Percentiles rank a stretch among this genome's conserved stretches.
These are phyloP conservation scores for Geotrichum cucujoidarum DNA, from an alignment of 1,139 yeast genomes.

Conservation along the genomic window DNA sequence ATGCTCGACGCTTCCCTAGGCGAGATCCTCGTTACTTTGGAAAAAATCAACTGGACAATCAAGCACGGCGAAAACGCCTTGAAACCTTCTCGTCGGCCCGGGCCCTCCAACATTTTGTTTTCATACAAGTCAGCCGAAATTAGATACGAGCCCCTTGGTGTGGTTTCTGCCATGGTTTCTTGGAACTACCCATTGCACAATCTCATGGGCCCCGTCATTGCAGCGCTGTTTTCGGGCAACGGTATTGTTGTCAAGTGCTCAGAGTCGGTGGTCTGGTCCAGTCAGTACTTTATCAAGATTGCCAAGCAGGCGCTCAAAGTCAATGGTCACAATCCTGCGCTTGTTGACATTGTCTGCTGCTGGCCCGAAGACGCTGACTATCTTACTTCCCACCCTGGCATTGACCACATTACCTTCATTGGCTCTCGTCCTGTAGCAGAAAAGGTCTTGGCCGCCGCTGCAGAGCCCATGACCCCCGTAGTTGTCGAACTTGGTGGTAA, in stretches of 20 bases:
- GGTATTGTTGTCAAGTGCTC: conserved; percentile 89
- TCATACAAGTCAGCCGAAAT: conserved; percentile 84
- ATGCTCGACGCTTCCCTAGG: conserved; percentile 96
- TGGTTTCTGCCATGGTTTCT: conserved; percentile 84
- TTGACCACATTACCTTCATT: conserved; percentile 85
- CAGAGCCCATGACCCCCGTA: conserved; percentile 80
- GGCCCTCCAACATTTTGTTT: conserved; percentile 81
- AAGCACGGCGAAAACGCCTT: conserved; percentile 73
- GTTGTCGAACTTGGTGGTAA: conserved; percentile 96
- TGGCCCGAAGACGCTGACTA: conserved; percentile 85
- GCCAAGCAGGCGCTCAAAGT: conserved; percentile 65
- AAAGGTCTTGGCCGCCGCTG: conserved; percentile 74
- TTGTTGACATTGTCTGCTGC: conserved; percentile 72
- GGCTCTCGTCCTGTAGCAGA: conserved; percentile 95
- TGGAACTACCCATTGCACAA: conserved; percentile 96
- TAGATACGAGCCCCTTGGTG: conserved; percentile 83
- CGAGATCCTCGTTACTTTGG: conserved; percentile 83
- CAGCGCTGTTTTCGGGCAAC: conserved; percentile 84
- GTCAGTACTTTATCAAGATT: conserved; percentile 66
- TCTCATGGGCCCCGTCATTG: conserved; percentile 84
- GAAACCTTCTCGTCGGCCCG: conserved; percentile 71
- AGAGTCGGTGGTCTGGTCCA: conserved; percentile 94
- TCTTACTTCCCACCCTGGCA: conserved; percentile 74
- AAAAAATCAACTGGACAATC: conserved; percentile 84
- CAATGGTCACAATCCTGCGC: conserved; percentile 70